phyloP scores from a whole-genome alignment of 306 rosid species.

The Spatholobus suberectus region DNA sequence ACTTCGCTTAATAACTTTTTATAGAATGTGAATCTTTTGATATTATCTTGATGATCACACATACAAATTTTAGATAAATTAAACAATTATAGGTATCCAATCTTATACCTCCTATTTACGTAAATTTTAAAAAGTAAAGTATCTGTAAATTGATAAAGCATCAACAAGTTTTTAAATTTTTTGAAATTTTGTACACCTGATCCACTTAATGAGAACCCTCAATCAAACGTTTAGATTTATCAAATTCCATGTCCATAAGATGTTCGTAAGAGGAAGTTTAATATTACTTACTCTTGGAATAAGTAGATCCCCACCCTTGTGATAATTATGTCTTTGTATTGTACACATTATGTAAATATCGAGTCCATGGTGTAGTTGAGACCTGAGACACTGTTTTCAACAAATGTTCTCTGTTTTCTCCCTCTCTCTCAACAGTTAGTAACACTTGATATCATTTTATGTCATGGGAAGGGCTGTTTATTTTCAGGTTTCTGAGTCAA shows the following conservation, averaged over 20 bases:
- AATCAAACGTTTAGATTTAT: not conserved
- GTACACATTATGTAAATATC: not conserved
- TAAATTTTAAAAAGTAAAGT: not conserved
- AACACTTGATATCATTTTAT: not conserved
- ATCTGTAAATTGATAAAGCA: not conserved
- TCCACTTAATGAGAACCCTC: not conserved
- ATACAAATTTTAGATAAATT: not conserved
- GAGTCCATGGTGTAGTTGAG: slow-evolving; percentile 4
- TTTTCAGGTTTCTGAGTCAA: not conserved
- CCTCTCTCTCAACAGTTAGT: not conserved
- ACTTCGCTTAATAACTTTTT: not conserved
- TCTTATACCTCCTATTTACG: not conserved
- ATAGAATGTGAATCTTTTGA: not conserved
- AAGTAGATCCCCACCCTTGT: not conserved
- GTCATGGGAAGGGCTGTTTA: not conserved
- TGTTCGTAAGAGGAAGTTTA: not conserved
- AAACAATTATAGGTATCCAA: not conserved
- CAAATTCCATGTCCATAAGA: not conserved
- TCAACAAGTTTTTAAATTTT: not conserved
- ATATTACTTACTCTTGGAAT: not conserved
- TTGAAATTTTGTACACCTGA: not conserved
- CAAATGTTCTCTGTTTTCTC: not conserved
- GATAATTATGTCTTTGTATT: not conserved
- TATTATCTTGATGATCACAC: not conserved
- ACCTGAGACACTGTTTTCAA: not conserved